Conservation (phyloP, 768 basidiomycete genomes). For the Collybiopsis confluens region DNA sequence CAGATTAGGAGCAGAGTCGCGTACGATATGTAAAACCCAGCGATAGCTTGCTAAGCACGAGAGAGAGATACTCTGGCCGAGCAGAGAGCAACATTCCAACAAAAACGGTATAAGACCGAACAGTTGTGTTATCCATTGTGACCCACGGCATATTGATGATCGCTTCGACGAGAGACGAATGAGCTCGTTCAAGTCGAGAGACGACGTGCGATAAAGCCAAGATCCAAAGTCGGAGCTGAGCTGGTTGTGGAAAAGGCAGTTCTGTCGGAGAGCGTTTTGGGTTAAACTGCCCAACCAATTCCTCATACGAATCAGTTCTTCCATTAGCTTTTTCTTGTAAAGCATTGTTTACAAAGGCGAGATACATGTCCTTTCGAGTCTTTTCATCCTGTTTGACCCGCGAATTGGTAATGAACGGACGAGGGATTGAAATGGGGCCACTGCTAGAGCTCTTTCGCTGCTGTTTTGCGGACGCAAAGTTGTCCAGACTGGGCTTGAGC, state of each 20-base stretch:
- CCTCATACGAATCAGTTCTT: slow-evolving; percentile 72
- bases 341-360: slow-evolving; percentile 79
- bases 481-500: slow-evolving; percentile 39
- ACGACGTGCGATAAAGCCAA: slow-evolving; percentile 88
- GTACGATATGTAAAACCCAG: slow-evolving; percentile 87
- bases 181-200: slow-evolving; percentile 79
- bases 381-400: slow-evolving; percentile 74
- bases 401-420: slow-evolving; percentile 78
- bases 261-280: slow-evolving; percentile 32
- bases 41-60: slow-evolving; percentile 77
- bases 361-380: slow-evolving; percentile 77
- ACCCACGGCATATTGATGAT: slow-evolving; percentile 90
- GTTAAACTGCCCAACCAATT: slow-evolving; percentile 86
- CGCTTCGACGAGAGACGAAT: slow-evolving; percentile 79
- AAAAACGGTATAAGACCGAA: slow-evolving; percentile 85
- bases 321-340: slow-evolving; percentile 70
- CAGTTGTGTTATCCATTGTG: slow-evolving; percentile 79
- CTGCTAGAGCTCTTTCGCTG: slow-evolving; percentile 5
- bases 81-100: slow-evolving; percentile 90
- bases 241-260: slow-evolving; percentile 36
- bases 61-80: slow-evolving; percentile 83
- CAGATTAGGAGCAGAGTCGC: slow-evolving; percentile 25
- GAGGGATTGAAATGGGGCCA: slow-evolving; percentile 23
- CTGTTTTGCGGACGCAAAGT: slow-evolving; percentile 23
- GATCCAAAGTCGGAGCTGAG: slow-evolving; percentile 76